phyloP scores from a whole-genome alignment of 2,329 filamentous ascomycete species.

The Gnomoniopsis sp. region DNA sequence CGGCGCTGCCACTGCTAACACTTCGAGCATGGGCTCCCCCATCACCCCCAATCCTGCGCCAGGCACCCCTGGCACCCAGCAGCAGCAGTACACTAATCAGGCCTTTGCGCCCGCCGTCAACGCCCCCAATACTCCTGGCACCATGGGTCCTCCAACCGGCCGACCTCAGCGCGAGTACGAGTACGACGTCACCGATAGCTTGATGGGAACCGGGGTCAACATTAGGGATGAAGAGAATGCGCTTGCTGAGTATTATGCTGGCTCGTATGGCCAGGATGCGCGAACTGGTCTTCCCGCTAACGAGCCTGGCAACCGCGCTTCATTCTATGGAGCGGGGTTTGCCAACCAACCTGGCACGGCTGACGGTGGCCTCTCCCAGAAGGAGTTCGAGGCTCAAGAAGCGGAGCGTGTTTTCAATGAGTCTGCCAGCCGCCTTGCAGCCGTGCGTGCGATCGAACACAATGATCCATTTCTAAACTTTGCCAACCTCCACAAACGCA shows the following conservation, averaged over 20 bases:
- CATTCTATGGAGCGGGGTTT: slow-evolving; percentile 63
- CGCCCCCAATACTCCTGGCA: slow-evolving; percentile 26
- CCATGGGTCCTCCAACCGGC: slow-evolving; percentile 59
- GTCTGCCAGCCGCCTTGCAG: slow-evolving; percentile 59
- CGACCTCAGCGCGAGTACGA: slow-evolving; percentile 58
- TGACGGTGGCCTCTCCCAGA: slow-evolving; percentile 44
- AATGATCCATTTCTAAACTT: slow-evolving; percentile 70
- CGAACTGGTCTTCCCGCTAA: slow-evolving; percentile 55
- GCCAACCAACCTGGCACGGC: slow-evolving; percentile 54
- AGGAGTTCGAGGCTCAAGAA: slow-evolving; percentile 62
- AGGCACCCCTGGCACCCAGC: slow-evolving; percentile 9
- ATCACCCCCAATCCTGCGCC: slow-evolving; percentile 7
- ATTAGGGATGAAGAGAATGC: slow-evolving; percentile 82
- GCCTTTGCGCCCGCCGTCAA: slow-evolving; percentile 18
- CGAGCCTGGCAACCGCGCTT: slow-evolving; percentile 50
- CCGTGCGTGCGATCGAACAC: slow-evolving; percentile 64
- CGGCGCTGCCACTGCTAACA: not conserved
- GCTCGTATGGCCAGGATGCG: slow-evolving; percentile 39
- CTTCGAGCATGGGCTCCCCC: slow-evolving; percentile 7
- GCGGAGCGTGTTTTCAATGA: slow-evolving; percentile 64
- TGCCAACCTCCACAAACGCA: slow-evolving; percentile 56
- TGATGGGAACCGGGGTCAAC: slow-evolving; percentile 83
- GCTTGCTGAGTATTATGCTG: slow-evolving; percentile 64
- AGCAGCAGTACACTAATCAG: slow-evolving; percentile 6
- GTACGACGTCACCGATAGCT: slow-evolving; percentile 78